phyloP scores from a whole-genome alignment of 805 yeast species.

The Sugiyamaella mastotermitis region DNA sequence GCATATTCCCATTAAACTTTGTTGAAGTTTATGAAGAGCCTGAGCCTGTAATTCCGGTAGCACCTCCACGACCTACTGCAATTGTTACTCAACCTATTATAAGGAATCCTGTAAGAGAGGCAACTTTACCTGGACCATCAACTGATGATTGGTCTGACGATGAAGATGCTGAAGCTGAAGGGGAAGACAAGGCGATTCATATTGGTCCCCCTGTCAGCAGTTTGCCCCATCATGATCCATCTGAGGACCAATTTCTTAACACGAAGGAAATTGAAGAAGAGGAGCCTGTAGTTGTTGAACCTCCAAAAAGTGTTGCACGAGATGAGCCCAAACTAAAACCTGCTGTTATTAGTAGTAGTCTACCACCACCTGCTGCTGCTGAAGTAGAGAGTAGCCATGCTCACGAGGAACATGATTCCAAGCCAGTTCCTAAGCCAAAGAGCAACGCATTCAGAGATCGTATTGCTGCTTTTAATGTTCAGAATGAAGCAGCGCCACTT shows the following conservation, averaged over 20 bases:
- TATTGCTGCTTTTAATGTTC: constrained; percentile 45
- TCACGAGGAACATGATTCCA: neutral
- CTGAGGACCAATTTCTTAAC: too few relatives aligned
- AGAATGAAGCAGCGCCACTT: constrained; percentile 34
- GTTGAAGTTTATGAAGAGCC: constrained; percentile 39
- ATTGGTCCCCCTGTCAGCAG: constrained; percentile 19
- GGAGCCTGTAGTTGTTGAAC: neutral
- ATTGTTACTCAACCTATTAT: neutral
- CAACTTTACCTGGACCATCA: neutral
- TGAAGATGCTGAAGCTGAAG: constrained; percentile 20
- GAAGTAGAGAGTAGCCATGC: neutral
- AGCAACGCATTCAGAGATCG: constrained; percentile 39
- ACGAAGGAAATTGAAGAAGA: too few relatives aligned
- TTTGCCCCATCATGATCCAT: too few relatives aligned
- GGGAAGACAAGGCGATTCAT: constrained; percentile 13
- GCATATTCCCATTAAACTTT: constrained; percentile 85
- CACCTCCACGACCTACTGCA: neutral
- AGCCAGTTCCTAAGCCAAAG: neutral
- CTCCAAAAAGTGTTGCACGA: neutral
- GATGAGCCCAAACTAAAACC: too few relatives aligned
- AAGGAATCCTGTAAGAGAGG: neutral
- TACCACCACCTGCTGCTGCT: neutral
- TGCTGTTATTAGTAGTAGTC: neutral
- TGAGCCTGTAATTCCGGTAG: constrained; percentile 1
- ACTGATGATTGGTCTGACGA: constrained; percentile 14